Evolutionary conservation across 371 early-diverging fungal species (phyloP).

Genomic region (Batkoa obscura): DNA sequence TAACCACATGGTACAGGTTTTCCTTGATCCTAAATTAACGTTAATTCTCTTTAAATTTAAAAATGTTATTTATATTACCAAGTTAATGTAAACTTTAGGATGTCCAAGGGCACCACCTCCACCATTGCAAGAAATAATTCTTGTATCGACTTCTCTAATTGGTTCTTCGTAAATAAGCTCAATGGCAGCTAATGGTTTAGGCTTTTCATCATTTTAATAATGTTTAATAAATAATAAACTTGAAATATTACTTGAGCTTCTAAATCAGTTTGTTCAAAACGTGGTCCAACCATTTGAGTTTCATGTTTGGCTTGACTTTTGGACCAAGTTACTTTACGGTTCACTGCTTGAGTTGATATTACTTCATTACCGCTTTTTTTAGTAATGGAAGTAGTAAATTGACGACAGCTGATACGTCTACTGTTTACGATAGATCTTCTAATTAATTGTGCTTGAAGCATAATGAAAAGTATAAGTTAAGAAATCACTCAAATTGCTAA

Average conservation of each 20-base stretch:
- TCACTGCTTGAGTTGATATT: slow-evolving; percentile 69
- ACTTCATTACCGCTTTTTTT: too few relatives aligned
- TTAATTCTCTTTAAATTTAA: slow-evolving; percentile 2
- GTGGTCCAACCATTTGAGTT: slow-evolving; percentile 53
- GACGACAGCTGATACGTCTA: too few relatives aligned
- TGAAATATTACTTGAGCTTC: slow-evolving; percentile 41
- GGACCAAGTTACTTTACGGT: slow-evolving; percentile 61
- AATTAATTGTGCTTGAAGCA: too few relatives aligned
- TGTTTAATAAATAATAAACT: not conserved
- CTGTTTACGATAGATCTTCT: too few relatives aligned
- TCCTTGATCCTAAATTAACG: slow-evolving; percentile 23
- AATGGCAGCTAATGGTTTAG: slow-evolving; percentile 75
- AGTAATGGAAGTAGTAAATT: too few relatives aligned
- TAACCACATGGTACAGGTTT: slow-evolving; percentile 56
- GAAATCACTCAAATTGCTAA: too few relatives aligned
- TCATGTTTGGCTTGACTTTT: slow-evolving; percentile 43
- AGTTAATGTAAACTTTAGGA: slow-evolving; percentile 84
- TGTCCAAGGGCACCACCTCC: slow-evolving; percentile 89
- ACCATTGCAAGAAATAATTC: slow-evolving; percentile 75
- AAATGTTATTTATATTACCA: slow-evolving; percentile 33
- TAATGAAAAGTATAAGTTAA: too few relatives aligned
- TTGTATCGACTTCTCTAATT: slow-evolving; percentile 45
- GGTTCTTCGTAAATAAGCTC: slow-evolving; percentile 82
- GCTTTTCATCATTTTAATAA: slow-evolving; percentile 24
- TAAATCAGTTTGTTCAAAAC: slow-evolving; percentile 79